These are phyloP conservation scores for Flaveria bidentis DNA, from an alignment of 129 eudicot species.

Conservation along the genomic window DNA sequence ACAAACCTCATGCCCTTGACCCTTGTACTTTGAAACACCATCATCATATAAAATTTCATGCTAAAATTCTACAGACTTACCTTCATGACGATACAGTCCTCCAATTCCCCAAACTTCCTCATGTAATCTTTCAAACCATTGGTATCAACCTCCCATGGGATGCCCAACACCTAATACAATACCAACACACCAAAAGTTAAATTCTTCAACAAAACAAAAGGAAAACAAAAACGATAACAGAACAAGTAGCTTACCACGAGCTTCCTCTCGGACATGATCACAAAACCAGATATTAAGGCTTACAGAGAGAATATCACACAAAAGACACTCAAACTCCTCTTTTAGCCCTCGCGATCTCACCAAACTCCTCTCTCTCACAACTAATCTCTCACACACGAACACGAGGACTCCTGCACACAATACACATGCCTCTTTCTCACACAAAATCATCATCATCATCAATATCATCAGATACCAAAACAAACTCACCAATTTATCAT, in stretches of 20 bases:
- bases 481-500: constrained; percentile 50
- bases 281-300: constrained; percentile 18
- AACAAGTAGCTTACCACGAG: constrained; percentile 66
- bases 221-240: not conserved
- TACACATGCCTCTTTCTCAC: constrained; percentile 93
- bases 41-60: not conserved
- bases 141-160: constrained; percentile 93
- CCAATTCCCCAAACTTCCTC: constrained; percentile 90
- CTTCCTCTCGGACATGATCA: constrained; percentile 69
- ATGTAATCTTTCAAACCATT: constrained; percentile 90
- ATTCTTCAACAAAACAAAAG: not conserved
- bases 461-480: constrained; percentile 48
- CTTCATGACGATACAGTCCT: constrained; percentile 99
- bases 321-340: constrained; percentile 43
- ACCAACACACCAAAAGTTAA: not conserved
- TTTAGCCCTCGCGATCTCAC: constrained; percentile 56
- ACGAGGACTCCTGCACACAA: constrained; percentile 80
- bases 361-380: constrained; percentile 47
- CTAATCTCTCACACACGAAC: constrained; percentile 63
- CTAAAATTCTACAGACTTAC: constrained; percentile 39
- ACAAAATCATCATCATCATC: constrained; percentile 35
- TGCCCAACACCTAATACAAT: constrained; percentile 76
- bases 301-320: constrained; percentile 25
- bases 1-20: not conserved
- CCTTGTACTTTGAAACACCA: not conserved